A percentile compares a stretch with the other conserved stretches of the same genome.
phyloP scores from a whole-genome alignment of 108 stramenopile species.

The Skeletonema tropicum region DNA sequence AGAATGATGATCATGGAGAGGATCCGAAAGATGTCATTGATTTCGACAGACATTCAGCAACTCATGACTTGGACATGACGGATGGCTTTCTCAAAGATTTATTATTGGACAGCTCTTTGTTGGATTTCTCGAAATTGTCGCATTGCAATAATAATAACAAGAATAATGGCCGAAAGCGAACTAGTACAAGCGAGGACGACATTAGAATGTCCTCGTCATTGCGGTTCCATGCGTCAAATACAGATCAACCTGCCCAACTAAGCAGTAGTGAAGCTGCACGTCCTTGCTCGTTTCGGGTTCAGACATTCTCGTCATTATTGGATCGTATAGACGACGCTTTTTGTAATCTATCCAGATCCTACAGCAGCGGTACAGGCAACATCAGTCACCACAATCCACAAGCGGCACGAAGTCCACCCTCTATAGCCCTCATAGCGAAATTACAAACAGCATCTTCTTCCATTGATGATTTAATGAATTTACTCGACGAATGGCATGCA shows the following conservation, averaged over 20 bases:
- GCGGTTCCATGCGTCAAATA: not conserved
- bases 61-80: not conserved
- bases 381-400: not conserved
- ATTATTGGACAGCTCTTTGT: not conserved
- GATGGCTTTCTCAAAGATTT: not conserved
- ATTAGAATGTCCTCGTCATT: not conserved
- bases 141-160: too few relatives aligned
- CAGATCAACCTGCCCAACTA: too few relatives aligned
- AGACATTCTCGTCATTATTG: slow-evolving; percentile 24
- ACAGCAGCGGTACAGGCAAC: not conserved
- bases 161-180: too few relatives aligned
- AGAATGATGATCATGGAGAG: not conserved
- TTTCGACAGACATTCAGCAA: not conserved
- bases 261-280: too few relatives aligned
- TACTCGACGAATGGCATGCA: slow-evolving; percentile 38
- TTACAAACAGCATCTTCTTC: slow-evolving; percentile 25
- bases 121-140: not conserved
- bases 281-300: not conserved
- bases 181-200: too few relatives aligned
- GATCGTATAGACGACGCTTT: slow-evolving; percentile 38
- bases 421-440: slow-evolving; percentile 16
- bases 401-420: slow-evolving; percentile 24
- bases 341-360: not conserved
- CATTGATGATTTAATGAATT: slow-evolving; percentile 33
- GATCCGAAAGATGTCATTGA: not conserved